A percentile compares a stretch with the other conserved stretches of the same genome.
These are phyloP conservation scores for Cladosporium sp. DNA, from an alignment of 2,329 filamentous ascomycete genomes.

Conservation along the genomic window DNA sequence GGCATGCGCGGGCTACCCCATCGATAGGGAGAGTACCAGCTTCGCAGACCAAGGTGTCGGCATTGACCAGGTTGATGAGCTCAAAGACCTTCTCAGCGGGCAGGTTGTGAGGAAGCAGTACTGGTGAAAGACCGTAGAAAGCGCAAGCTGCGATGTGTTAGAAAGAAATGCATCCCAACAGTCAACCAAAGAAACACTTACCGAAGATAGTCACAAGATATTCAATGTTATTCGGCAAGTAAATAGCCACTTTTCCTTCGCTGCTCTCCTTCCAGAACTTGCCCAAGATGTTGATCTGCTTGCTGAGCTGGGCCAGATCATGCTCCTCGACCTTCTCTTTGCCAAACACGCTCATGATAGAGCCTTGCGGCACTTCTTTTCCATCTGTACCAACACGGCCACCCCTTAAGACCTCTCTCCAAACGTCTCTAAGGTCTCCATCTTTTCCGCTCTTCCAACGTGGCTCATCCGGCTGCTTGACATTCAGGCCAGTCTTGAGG, in stretches of 20 bases:
- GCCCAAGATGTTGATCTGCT: conserved; percentile 85
- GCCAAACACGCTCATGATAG: conserved; percentile 77
- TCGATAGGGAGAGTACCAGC: conserved; percentile 86
- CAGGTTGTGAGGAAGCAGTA: conserved; percentile 82
- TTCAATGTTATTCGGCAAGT: conserved; percentile 91
- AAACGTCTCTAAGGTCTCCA: conserved; percentile 89
- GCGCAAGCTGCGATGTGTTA: conserved; percentile 63
- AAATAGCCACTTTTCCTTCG: conserved; percentile 71
- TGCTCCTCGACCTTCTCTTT: conserved; percentile 74
- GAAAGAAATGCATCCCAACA: conserved; percentile 9
- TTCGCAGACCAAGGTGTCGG: conserved; percentile 79
- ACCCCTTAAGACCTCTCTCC: conserved; percentile 62
- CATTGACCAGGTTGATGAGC: conserved; percentile 70
- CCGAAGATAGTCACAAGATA: conserved; percentile 77
- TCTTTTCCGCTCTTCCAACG: conserved; percentile 82
- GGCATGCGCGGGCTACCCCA: conserved; percentile 66
- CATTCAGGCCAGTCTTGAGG: conserved; percentile 73
- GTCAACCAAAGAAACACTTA: conserved; percentile 34
- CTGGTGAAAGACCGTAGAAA: conserved; percentile 83
- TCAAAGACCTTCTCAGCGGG: conserved; percentile 67
- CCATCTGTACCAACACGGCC: conserved; percentile 62
- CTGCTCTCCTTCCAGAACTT: conserved; percentile 70
- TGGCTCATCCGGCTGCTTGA: conserved; percentile 75
- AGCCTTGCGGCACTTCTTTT: conserved; percentile 61
- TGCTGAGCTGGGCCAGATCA: conserved; percentile 67